Conservation (phyloP, 2,329 filamentous ascomycete species). For the Epichloe glyceriae region DNA sequence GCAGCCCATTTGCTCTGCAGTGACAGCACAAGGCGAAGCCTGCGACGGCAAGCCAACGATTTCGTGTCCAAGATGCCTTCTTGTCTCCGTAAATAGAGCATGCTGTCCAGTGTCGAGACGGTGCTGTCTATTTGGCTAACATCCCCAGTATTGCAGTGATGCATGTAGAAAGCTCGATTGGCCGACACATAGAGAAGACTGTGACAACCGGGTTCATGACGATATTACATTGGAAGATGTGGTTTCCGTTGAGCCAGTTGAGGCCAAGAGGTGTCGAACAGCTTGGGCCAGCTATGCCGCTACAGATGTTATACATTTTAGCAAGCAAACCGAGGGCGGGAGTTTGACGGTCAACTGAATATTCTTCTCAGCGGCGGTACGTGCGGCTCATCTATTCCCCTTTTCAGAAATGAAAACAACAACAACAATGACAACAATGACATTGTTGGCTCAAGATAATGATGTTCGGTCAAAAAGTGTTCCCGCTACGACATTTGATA, state of each 20-base stretch:
- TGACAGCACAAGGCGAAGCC: not conserved
- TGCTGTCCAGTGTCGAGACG: not conserved
- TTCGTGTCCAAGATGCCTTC: not conserved
- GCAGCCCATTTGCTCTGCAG: not conserved
- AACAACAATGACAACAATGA: no score
- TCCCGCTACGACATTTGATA: slow-evolving; percentile 13
- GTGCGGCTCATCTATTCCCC: slow-evolving; percentile 7
- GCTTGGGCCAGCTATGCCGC: slow-evolving; percentile 13
- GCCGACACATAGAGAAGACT: not conserved
- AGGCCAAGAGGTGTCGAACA: not conserved
- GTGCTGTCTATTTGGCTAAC: not conserved
- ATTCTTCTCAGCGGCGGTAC: slow-evolving; percentile 12
- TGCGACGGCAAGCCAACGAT: not conserved
- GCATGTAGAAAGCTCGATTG: not conserved
- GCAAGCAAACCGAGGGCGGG: slow-evolving; percentile 14
- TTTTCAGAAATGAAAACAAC: no score
- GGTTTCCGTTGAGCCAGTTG: not conserved
- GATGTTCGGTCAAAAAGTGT: slow-evolving; percentile 5
- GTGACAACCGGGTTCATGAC: not conserved
- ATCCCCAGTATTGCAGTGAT: not conserved
- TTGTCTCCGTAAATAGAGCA: not conserved
- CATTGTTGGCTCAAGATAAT: no score
- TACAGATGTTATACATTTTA: slow-evolving; percentile 15
- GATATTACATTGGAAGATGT: not conserved
- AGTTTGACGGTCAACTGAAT: slow-evolving; percentile 10